Evolutionary conservation across 164 flowering plant species (phyloP).

Genomic region (Macadamia integrifolia): DNA sequence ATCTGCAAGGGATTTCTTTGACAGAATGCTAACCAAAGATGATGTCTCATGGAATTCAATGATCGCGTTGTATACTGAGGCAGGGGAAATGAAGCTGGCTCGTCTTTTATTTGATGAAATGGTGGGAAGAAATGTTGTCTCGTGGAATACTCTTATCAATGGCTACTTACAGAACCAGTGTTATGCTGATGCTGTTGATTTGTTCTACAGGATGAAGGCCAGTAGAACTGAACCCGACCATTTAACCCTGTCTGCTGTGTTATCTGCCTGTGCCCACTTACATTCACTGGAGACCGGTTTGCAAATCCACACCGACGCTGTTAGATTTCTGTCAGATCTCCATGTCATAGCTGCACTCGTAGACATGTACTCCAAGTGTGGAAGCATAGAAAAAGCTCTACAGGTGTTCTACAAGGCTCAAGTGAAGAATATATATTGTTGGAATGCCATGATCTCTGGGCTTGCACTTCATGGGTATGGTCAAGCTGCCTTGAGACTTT

Average conservation of each 20-base stretch:
- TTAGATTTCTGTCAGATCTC: conserved; percentile 12
- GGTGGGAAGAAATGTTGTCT: conserved; percentile 27
- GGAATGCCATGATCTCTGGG: conserved; percentile 41
- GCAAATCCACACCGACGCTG: conserved; percentile 20
- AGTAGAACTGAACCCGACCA: conserved; percentile 18
- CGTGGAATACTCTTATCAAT: conserved; percentile 37
- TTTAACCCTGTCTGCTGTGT: conserved; percentile 18
- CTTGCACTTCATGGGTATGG: conserved; percentile 39
- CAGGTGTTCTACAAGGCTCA: conserved; percentile 29
- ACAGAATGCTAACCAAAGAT: conserved; percentile 26
- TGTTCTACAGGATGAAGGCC: conserved; percentile 28
- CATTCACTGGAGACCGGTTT: conserved; percentile 24
- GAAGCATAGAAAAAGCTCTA: conserved; percentile 26
- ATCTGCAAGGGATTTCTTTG: conserved; percentile 20
- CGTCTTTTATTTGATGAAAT: conserved; percentile 22
- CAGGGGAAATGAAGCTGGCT: conserved; percentile 26
- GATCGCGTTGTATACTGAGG: conserved; percentile 22
- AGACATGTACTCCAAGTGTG: conserved; percentile 44
- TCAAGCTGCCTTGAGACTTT: conserved; percentile 26
- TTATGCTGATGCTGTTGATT: conserved; percentile 14
- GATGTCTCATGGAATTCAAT: conserved; percentile 44
- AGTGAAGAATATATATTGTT: conserved; percentile 29
- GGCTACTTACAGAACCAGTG: conserved; percentile 22
- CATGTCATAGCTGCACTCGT: conserved; percentile 27
- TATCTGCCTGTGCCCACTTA: conserved; percentile 34